These are phyloP conservation scores for Fusarium veterinarium DNA, from an alignment of 2,329 filamentous ascomycete species.

Conservation along the genomic window DNA sequence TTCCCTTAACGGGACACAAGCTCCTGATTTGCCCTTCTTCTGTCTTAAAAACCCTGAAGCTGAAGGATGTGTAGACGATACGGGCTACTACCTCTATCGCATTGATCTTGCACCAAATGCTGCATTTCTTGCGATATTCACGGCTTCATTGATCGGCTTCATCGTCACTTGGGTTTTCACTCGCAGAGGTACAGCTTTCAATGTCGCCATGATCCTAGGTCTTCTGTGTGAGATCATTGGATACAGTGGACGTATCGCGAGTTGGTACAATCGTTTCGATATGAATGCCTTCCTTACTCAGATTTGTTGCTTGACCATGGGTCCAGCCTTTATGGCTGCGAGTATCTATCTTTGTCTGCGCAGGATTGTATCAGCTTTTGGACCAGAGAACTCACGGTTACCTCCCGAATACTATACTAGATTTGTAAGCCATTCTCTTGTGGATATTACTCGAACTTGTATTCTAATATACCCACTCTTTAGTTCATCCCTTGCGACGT, in stretches of 20 bases:
- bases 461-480: background rate
- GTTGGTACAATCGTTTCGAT: constrained; percentile 65
- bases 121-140: constrained; percentile 63
- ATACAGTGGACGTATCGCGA: constrained; percentile 67
- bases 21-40: constrained; percentile 28
- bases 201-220: constrained; percentile 64
- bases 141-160: constrained; percentile 55
- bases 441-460: no score
- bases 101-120: constrained; percentile 63
- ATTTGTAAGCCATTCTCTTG: constrained; percentile 52
- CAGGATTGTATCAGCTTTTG: constrained; percentile 61
- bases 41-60: constrained; percentile 47
- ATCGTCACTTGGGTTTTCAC: constrained; percentile 55
- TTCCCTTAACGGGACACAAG: constrained; percentile 38
- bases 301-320: constrained; percentile 71
- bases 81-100: constrained; percentile 62
- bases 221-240: constrained; percentile 67
- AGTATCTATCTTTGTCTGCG: constrained; percentile 72
- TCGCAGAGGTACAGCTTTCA: constrained; percentile 62
- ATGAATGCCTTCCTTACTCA: constrained; percentile 64
- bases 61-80: constrained; percentile 48
- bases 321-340: constrained; percentile 72
- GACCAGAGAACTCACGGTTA: constrained; percentile 61
- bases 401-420: constrained; percentile 60
- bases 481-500: constrained; percentile 74